phyloP scores from a whole-genome alignment of 208 protist genomes.

The Crithidia brevicula region DNA sequence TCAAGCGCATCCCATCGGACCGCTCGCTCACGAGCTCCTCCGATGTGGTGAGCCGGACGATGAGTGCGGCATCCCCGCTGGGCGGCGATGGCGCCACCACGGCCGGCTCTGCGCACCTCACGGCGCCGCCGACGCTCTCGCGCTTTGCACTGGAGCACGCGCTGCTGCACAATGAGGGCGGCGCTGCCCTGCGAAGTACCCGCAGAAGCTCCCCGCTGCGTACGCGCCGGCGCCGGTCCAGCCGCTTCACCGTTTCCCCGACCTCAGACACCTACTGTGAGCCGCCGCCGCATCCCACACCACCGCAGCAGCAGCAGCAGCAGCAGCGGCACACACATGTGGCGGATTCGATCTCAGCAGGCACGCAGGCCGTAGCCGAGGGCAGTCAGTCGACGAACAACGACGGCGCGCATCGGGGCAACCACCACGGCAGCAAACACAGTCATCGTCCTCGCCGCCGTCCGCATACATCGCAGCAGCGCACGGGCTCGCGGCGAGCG shows the following conservation, averaged over 20 bases:
- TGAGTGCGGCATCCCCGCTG: neutral
- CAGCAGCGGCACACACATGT: neutral
- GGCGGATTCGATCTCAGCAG: neutral
- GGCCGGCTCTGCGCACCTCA: neutral
- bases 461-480: too few species aligned
- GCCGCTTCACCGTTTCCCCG: neutral
- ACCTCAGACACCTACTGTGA: neutral
- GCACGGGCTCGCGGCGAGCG: too few species aligned
- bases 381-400: too few species aligned
- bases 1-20: neutral
- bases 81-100: neutral
- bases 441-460: too few species aligned
- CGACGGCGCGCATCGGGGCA: too few species aligned
- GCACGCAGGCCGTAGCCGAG: too few species aligned
- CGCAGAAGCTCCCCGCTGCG: neutral
- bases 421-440: too few species aligned
- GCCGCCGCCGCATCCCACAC: neutral
- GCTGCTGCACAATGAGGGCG: neutral
- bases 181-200: neutral
- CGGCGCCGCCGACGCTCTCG: conserved; percentile 17
- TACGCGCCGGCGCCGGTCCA: neutral
- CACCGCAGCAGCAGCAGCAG: neutral
- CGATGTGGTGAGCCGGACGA: neutral
- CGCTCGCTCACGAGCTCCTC: conserved; percentile 3
- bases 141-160: neutral